These are phyloP conservation scores for Chlorella sp. DNA, from an alignment of 139 green algal species.

Conservation along the genomic window DNA sequence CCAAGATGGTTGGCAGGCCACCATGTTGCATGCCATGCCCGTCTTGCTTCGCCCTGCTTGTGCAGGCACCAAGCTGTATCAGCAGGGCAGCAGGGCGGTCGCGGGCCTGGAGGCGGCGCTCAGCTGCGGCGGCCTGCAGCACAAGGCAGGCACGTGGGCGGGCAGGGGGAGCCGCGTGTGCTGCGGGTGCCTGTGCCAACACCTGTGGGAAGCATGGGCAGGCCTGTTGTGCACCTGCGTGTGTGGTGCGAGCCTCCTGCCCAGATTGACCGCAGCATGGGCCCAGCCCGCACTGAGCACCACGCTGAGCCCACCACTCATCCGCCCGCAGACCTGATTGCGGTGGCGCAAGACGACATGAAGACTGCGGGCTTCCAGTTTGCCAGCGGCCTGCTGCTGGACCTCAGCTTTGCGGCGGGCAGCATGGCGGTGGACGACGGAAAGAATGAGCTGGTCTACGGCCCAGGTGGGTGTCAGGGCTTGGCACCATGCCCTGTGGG, in stretches of 20 bases:
- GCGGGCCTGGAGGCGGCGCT: conserved; percentile 7
- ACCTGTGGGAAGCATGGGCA: too few relatives aligned
- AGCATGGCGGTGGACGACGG: not conserved
- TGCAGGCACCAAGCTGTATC: too few relatives aligned
- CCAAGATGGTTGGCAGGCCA: too few relatives aligned
- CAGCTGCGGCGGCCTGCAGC: conserved; percentile 18
- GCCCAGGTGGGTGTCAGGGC: not conserved
- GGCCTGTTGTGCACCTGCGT: too few relatives aligned
- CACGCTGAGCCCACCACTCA: not conserved
- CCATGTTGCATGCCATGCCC: too few relatives aligned
- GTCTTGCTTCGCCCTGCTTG: too few relatives aligned
- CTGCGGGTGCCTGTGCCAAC: too few relatives aligned
- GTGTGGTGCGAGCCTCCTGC: too few relatives aligned
- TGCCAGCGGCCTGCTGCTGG: not conserved
- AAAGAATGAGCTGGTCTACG: not conserved
- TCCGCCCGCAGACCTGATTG: not conserved
- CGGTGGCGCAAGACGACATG: too few relatives aligned
- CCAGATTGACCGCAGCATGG: not conserved
- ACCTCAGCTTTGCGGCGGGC: not conserved
- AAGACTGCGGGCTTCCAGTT: too few relatives aligned
- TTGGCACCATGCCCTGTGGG: too few relatives aligned
- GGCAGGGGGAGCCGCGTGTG: not conserved
- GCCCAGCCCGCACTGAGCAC: not conserved
- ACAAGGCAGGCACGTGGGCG: not conserved
- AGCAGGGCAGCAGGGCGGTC: not conserved